These are phyloP conservation scores for Glarea lozoyensis DNA, from an alignment of 495 filamentous ascomycete genomes.

Conservation along the genomic window DNA sequence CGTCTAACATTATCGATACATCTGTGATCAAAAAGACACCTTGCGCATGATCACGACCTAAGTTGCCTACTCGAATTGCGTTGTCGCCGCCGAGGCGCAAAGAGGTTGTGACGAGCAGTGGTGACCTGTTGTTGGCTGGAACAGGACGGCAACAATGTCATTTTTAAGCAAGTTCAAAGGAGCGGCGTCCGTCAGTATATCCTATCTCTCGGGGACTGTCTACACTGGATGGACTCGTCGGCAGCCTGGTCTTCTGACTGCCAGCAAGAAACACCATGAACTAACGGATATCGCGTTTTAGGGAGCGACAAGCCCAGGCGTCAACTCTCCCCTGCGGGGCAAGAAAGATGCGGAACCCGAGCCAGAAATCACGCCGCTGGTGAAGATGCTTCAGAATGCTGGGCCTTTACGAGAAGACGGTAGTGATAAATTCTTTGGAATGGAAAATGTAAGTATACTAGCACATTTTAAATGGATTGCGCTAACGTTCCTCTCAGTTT, in stretches of 20 bases:
- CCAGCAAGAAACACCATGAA: not conserved
- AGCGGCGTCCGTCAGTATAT: conserved; percentile 16
- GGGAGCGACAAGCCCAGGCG: conserved; percentile 16
- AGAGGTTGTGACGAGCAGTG: conserved; percentile 3
- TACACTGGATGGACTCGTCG: too few relatives aligned
- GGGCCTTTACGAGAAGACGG: conserved; percentile 76
- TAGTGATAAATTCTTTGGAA: conserved; percentile 96
- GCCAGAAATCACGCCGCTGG: conserved; percentile 64
- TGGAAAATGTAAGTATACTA: conserved; percentile 75
- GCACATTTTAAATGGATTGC: not conserved
- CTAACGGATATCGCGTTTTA: conserved; percentile 3
- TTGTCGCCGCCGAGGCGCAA: conserved; percentile 8
- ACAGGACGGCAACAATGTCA: conserved; percentile 14
- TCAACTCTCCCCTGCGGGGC: conserved; percentile 11
- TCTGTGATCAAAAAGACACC: not conserved
- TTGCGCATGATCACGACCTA: conserved; percentile 10
- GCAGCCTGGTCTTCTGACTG: too few relatives aligned
- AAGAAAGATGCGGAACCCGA: conserved; percentile 31
- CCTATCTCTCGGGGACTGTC: not conserved
- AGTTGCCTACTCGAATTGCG: conserved; percentile 4
- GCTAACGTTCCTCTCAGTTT: conserved; percentile 49
- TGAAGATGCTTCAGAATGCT: conserved; percentile 73
- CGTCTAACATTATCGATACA: not conserved
- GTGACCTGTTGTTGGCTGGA: not conserved
- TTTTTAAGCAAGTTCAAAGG: conserved; percentile 21